Percentiles rank a stretch among this genome's conserved stretches.
phyloP scores from a whole-genome alignment of 805 yeast species.

The Candida mattraensis region DNA sequence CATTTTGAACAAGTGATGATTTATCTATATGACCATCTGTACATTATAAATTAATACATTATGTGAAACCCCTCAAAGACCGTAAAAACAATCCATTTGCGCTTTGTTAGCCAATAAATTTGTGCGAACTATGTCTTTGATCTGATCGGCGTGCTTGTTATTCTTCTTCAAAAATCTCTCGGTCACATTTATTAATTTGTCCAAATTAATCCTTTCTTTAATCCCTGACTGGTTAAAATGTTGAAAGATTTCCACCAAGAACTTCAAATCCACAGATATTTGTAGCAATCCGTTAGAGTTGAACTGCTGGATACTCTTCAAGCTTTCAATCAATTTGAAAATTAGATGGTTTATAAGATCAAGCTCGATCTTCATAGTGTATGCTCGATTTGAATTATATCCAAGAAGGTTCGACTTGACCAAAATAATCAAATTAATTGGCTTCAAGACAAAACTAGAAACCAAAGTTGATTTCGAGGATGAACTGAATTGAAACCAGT shows the following conservation, averaged over 20 bases:
- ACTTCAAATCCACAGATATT: slow-evolving; percentile 25
- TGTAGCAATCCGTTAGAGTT: slow-evolving; percentile 26
- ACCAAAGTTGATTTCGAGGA: slow-evolving; percentile 15
- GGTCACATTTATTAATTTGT: slow-evolving; percentile 20
- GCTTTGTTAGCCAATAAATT: slow-evolving; percentile 25
- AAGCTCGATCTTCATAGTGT: slow-evolving; percentile 22
- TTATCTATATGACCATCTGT: slow-evolving; percentile 8
- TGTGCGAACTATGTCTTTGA: slow-evolving; percentile 19
- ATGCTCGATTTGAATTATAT: slow-evolving; percentile 20
- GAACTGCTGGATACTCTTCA: slow-evolving; percentile 24
- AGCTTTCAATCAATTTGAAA: slow-evolving; percentile 23
- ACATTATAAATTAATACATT: slow-evolving; percentile 7
- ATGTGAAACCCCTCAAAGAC: slow-evolving; percentile 3
- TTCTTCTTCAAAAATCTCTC: slow-evolving; percentile 23
- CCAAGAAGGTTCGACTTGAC: slow-evolving; percentile 27
- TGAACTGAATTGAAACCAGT: slow-evolving; percentile 38
- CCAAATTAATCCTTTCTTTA: slow-evolving; percentile 18
- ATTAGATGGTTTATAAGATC: slow-evolving; percentile 24
- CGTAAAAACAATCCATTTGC: slow-evolving; percentile 29
- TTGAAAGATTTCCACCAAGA: slow-evolving; percentile 22
- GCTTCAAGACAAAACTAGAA: slow-evolving; percentile 23
- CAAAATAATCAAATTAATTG: slow-evolving; percentile 26
- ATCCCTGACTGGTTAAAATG: slow-evolving; percentile 20
- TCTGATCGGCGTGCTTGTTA: slow-evolving; percentile 14
- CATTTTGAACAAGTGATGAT: slow-evolving; percentile 17